Evolutionary conservation across 179 eudicot genomes (phyloP), one percentile per base, ranked within the genome.

Genomic region (Actinidia arguta): DNA sequence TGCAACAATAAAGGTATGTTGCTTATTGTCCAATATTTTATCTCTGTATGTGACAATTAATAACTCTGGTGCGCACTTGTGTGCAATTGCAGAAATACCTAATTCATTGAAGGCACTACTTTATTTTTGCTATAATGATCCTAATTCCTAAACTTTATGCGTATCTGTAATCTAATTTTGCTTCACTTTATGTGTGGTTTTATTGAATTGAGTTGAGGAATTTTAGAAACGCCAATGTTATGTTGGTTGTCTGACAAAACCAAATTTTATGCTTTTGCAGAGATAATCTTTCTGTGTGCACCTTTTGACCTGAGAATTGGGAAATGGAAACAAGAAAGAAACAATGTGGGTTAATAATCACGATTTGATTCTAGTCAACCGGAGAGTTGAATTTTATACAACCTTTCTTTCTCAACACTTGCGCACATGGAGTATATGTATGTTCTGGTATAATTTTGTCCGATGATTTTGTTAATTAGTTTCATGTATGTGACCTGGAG

Each of bases 1-100:
- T 86, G 89, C 96, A 75, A 90, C 96, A 16, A 93, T 94, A 80
- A 93, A 94, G 98, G 98, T 94, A 91, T 79, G 52, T 25, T 75
- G 8, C 52, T 25, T 52, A 50, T 16, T 72, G 24, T 24, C 18
- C 52, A 42, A 51, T 75, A 25, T 12, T 5, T 24, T 56, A 8
- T 46, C 18, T 61, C 17, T 7, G 20, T 18, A 7, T 80, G 14
- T 20, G 22, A 46, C 25, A 69, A 27, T 10, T 44, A 22, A 20
- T 51, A 46, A 58, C 8, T 58, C 8, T 17, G 3, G 8, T 31
- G 47, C 8, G 50, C 22, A 16, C 39, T 11, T 75, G 42, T 24
- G 8, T 3, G 12, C 52, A 73, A 73, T 58, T 78, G 20, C 22
- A 59, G 36, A 13, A 39, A 44, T 55, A 69, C 68, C n/a, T 76